Conservation (phyloP, 2,329 filamentous ascomycete species). For the Endocalyx cinctus region DNA sequence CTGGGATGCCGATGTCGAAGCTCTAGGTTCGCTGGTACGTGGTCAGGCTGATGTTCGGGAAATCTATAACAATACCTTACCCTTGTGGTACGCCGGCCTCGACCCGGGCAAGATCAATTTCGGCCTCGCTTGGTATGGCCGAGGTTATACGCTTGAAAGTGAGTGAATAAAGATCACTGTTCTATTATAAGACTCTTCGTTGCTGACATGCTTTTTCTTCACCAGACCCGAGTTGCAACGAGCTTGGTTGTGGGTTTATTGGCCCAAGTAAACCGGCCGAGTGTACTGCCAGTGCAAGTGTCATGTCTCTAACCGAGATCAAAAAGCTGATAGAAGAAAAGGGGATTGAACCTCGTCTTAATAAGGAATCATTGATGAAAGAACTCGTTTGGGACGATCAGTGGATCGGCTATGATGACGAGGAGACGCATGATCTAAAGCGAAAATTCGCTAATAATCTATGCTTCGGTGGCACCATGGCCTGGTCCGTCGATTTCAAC, state of each 20-base stretch:
- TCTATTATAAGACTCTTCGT: too few species aligned
- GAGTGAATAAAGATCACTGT: too few species aligned
- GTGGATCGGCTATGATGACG: constrained; percentile 22
- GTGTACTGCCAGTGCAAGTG: constrained; percentile 25
- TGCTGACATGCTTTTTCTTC: too few species aligned
- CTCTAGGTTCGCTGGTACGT: constrained; percentile 26
- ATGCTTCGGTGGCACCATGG: constrained; percentile 30
- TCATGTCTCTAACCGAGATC: constrained; percentile 28
- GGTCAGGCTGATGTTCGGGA: constrained; percentile 39
- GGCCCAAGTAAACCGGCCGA: constrained; percentile 20
- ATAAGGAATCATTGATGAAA: constrained; percentile 21
- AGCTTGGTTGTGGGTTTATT: constrained; percentile 16
- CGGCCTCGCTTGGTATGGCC: constrained; percentile 43
- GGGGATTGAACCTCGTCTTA: constrained; percentile 11
- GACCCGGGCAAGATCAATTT: constrained; percentile 39
- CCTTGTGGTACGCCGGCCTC: constrained; percentile 37
- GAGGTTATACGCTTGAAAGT: constrained; percentile 38
- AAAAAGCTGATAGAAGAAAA: constrained; percentile 20
- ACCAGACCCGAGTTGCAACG: constrained; percentile 21
- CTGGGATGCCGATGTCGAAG: constrained; percentile 33
- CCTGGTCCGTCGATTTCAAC: constrained; percentile 25
- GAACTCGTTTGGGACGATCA: constrained; percentile 22
- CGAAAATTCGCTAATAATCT: constrained; percentile 17
- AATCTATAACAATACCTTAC: constrained; percentile 30
- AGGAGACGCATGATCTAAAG: constrained; percentile 23